phyloP scores from a whole-genome alignment of 1,284 basidiomycete genomes.

The Leccinum brunneo-olivaceum region DNA sequence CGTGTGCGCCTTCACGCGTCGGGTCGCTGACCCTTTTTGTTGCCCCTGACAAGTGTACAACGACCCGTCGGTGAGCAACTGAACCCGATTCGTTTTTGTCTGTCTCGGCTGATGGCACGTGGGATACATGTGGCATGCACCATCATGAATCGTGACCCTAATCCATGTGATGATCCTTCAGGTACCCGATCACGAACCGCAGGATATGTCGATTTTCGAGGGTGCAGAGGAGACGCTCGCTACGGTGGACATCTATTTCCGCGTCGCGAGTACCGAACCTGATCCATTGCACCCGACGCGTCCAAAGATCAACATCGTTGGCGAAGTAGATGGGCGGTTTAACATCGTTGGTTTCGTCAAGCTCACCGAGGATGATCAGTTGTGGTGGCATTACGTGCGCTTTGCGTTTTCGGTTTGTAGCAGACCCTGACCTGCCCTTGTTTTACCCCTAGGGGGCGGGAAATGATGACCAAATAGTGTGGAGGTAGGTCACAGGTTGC shows the following conservation, averaged over 20 bases:
- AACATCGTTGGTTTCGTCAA: conserved; percentile 49
- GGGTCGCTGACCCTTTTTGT: conserved; percentile 9
- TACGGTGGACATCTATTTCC: conserved; percentile 41
- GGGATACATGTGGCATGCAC: conserved; percentile 1
- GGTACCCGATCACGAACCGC: conserved; percentile 28
- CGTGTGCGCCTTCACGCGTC: background rate
- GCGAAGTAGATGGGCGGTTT: conserved; percentile 40
- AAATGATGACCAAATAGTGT: conserved; percentile 50
- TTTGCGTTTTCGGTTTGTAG: background rate
- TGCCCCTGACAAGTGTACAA: conserved; percentile 42
- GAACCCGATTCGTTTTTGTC: background rate
- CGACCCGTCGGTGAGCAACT: conserved; percentile 34
- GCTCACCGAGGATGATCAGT: conserved; percentile 48
- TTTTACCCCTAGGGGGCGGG: conserved; percentile 42
- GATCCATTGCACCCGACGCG: conserved; percentile 44
- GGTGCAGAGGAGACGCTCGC: conserved; percentile 46
- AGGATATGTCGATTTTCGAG: conserved; percentile 45
- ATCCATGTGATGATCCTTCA: too few species aligned
- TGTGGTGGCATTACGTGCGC: conserved; percentile 62
- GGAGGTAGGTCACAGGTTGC: conserved; percentile 41
- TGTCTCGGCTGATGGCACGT: background rate
- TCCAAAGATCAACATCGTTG: conserved; percentile 50
- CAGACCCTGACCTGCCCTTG: background rate
- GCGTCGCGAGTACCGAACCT: conserved; percentile 34
- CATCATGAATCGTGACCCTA: too few species aligned